Percentiles rank a stretch among this genome's conserved stretches.
These are phyloP conservation scores for Saccharum officinarum DNA, from an alignment of 176 grass and related monocot genomes.

Conservation along the genomic window DNA sequence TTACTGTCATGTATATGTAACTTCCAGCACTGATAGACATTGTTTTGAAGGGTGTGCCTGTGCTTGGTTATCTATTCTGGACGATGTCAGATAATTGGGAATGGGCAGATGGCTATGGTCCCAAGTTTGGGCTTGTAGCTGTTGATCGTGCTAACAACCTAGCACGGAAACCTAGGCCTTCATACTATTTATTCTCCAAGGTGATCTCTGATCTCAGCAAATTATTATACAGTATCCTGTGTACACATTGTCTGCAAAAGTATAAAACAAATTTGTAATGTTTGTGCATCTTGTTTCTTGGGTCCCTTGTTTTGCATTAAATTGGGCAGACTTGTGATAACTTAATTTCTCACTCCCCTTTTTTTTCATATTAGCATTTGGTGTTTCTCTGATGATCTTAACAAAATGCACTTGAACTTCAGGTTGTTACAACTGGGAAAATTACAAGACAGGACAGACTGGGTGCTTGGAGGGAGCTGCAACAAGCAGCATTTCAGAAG, in stretches of 20 bases:
- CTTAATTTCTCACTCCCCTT: neutral
- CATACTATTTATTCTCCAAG: slow-evolving; percentile 88
- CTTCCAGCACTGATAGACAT: slow-evolving; percentile 16
- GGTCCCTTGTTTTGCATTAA: neutral
- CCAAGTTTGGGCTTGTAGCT: slow-evolving; percentile 88
- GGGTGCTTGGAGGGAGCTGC: slow-evolving; percentile 71
- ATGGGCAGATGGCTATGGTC: slow-evolving; percentile 99
- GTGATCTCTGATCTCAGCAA: slow-evolving; percentile 40
- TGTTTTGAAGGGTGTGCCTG: slow-evolving; percentile 75
- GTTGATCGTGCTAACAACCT: slow-evolving; percentile 85
- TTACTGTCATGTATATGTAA: slow-evolving; percentile 8
- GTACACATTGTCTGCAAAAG: neutral
- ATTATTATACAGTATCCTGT: neutral
- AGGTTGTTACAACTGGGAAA: slow-evolving; percentile 81
- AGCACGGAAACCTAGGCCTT: slow-evolving; percentile 79
- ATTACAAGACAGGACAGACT: slow-evolving; percentile 72
- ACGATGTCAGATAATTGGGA: slow-evolving; percentile 99
- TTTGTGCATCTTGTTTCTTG: neutral
- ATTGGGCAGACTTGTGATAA: neutral
- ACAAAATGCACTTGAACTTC: slow-evolving; percentile 25
- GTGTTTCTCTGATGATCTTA: neutral
- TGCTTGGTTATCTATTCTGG: slow-evolving; percentile 97
- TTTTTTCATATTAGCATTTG: neutral
- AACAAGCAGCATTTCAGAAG: slow-evolving; percentile 70
- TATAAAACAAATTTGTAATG: slow-evolving; percentile 1